Conservation (phyloP, 2,329 filamentous ascomycete genomes). For the Talaromyces sp. region DNA sequence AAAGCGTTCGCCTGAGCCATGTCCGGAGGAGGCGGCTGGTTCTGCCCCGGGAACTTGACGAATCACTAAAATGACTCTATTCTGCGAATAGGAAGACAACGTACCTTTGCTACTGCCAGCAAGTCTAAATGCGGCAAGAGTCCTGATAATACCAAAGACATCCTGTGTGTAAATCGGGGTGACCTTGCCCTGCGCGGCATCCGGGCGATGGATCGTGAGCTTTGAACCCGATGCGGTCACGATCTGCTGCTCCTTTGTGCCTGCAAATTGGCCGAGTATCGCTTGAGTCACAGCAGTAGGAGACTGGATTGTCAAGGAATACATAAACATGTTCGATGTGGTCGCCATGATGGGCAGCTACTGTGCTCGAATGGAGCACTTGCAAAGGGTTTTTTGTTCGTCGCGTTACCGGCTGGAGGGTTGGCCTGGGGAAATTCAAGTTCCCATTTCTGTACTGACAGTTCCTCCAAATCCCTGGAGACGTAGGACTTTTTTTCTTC, state of each 20-base stretch:
- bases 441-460: slow-evolving; percentile 31
- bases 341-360: slow-evolving; percentile 70
- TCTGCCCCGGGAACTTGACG: slow-evolving; percentile 57
- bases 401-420: slow-evolving; percentile 15
- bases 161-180: slow-evolving; percentile 83
- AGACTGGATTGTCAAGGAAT: slow-evolving; percentile 91
- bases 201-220: slow-evolving; percentile 79
- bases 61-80: slow-evolving; percentile 63
- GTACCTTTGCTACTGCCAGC: slow-evolving; percentile 95
- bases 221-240: slow-evolving; percentile 88
- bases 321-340: slow-evolving; percentile 97
- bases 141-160: slow-evolving; percentile 91
- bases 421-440: slow-evolving; percentile 23
- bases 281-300: slow-evolving; percentile 86
- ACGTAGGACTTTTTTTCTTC: background rate
- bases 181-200: slow-evolving; percentile 79
- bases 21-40: slow-evolving; percentile 24
- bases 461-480: background rate
- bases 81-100: slow-evolving; percentile 30
- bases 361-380: slow-evolving; percentile 10
- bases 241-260: slow-evolving; percentile 96
- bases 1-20: slow-evolving; percentile 30
- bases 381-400: background rate
- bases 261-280: slow-evolving; percentile 89
- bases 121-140: slow-evolving; percentile 80